Evolutionary conservation across 805 yeast genomes (phyloP).

Genomic region (Schizosaccharomyces japonicus): DNA sequence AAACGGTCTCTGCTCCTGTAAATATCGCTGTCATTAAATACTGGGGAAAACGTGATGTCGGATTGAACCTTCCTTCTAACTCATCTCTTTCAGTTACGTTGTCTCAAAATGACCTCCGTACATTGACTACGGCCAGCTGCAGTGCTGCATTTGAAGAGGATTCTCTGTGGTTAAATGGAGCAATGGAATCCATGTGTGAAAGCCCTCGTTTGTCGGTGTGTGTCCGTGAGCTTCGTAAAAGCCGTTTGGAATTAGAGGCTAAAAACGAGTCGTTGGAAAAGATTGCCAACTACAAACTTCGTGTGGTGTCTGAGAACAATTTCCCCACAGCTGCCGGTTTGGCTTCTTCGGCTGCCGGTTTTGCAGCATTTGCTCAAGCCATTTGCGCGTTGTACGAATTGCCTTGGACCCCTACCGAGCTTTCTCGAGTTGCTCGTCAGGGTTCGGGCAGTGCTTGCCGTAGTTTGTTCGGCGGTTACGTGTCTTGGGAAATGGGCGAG

Average conservation of each 20-base stretch:
- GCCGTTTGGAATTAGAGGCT: constrained; percentile 39
- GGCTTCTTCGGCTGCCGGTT: constrained; percentile 96
- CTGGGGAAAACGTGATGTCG: constrained; percentile 93
- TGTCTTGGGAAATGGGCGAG: constrained; percentile 96
- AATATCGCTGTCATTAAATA: constrained; percentile 92
- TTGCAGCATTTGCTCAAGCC: constrained; percentile 84
- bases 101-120: constrained; percentile 71
- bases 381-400: constrained; percentile 63
- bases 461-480: constrained; percentile 89
- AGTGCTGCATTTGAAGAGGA: constrained; percentile 34
- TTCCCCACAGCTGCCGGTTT: constrained; percentile 98
- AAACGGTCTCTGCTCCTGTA: constrained; percentile 88
- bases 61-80: constrained; percentile 80
- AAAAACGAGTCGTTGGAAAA: constrained; percentile 29
- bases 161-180: constrained; percentile 68
- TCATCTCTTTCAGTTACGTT: constrained; percentile 87
- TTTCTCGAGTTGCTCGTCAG: constrained; percentile 84
- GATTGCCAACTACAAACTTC: constrained; percentile 38
- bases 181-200: constrained; percentile 42
- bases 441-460: constrained; percentile 98
- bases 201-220: constrained; percentile 33
- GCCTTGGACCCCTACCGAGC: constrained; percentile 64
- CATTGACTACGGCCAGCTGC: constrained; percentile 72
- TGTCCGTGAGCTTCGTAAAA: constrained; percentile 43
- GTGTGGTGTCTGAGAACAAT: constrained; percentile 78